phyloP scores from a whole-genome alignment of 2,329 filamentous ascomycete genomes.

The Aureobasidium sp. region DNA sequence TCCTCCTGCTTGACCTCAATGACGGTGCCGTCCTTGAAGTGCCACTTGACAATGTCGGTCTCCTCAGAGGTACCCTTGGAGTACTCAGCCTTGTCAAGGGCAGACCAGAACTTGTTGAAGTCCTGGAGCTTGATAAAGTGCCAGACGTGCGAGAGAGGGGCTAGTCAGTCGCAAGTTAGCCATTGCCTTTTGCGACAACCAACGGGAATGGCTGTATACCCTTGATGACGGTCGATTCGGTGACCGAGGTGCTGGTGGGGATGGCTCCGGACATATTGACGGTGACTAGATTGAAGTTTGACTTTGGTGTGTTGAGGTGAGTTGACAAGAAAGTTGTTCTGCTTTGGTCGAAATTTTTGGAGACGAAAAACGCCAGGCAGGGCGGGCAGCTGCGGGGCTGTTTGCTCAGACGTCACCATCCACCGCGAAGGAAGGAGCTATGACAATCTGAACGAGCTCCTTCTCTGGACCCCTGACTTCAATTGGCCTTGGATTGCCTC shows the following conservation, averaged over 20 bases:
- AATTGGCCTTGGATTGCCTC: background rate
- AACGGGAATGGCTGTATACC: background rate
- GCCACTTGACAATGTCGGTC: slow-evolving; percentile 62
- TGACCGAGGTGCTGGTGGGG: slow-evolving; percentile 60
- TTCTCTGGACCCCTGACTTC: background rate
- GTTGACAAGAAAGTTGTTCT: background rate
- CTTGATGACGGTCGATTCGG: slow-evolving; percentile 61
- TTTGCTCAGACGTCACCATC: slow-evolving; percentile 3
- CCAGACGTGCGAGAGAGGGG: slow-evolving; percentile 61
- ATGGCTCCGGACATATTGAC: slow-evolving; percentile 34
- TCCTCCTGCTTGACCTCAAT: slow-evolving; percentile 71
- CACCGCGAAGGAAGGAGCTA: background rate
- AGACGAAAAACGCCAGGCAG: slow-evolving; percentile 2
- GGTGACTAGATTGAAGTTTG: slow-evolving; percentile 1
- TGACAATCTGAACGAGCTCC: background rate
- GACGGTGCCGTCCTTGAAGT: slow-evolving; percentile 61
- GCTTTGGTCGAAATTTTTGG: background rate
- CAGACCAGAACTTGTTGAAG: slow-evolving; percentile 61
- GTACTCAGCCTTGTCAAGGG: slow-evolving; percentile 54
- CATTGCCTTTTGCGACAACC: background rate
- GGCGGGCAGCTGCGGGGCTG: slow-evolving; percentile 3
- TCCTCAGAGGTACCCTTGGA: slow-evolving; percentile 57
- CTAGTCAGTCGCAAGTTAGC: slow-evolving; percentile 24
- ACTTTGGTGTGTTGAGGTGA: background rate
- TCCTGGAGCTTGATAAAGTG: slow-evolving; percentile 67